Conservation (phyloP, 306 rosid genomes). For the Medicago arabica region DNA sequence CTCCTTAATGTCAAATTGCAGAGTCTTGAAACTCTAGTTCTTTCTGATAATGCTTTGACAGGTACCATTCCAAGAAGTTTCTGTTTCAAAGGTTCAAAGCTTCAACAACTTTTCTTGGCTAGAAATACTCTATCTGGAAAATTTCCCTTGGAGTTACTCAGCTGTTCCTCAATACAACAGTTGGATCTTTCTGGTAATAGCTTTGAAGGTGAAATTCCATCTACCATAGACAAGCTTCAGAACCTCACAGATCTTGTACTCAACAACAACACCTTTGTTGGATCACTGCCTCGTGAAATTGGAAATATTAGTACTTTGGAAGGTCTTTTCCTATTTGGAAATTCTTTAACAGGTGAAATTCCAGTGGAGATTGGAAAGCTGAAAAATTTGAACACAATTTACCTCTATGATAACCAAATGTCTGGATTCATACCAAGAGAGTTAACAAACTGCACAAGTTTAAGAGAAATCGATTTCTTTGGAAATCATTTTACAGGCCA, state of each 20-base stretch:
- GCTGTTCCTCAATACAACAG: constrained; percentile 78
- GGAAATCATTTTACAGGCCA: constrained; percentile 84
- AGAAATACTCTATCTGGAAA: constrained; percentile 70
- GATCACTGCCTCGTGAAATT: constrained; percentile 72
- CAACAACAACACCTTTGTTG: constrained; percentile 84
- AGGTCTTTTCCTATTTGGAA: constrained; percentile 69
- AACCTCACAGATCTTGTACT: constrained; percentile 77
- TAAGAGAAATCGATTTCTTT: constrained; percentile 79
- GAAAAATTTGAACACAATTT: constrained; percentile 58
- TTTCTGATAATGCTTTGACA: constrained; percentile 76
- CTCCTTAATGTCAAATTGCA: constrained; percentile 49
- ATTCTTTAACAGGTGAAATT: constrained; percentile 67
- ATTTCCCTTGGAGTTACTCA: constrained; percentile 73
- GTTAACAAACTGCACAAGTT: constrained; percentile 80
- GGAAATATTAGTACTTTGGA: constrained; percentile 78
- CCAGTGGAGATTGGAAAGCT: constrained; percentile 86
- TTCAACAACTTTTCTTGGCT: constrained; percentile 72
- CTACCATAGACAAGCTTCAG: constrained; percentile 57
- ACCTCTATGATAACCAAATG: constrained; percentile 90
- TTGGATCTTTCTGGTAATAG: constrained; percentile 83
- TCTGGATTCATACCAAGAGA: constrained; percentile 80
- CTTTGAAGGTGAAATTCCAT: constrained; percentile 78
- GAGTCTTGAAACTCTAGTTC: constrained; percentile 65
- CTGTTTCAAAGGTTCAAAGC: constrained; percentile 63
- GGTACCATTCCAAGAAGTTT: constrained; percentile 76